phyloP scores from a whole-genome alignment of 202 grass and related monocot species.

The Dendrocalamus latiflorus region DNA sequence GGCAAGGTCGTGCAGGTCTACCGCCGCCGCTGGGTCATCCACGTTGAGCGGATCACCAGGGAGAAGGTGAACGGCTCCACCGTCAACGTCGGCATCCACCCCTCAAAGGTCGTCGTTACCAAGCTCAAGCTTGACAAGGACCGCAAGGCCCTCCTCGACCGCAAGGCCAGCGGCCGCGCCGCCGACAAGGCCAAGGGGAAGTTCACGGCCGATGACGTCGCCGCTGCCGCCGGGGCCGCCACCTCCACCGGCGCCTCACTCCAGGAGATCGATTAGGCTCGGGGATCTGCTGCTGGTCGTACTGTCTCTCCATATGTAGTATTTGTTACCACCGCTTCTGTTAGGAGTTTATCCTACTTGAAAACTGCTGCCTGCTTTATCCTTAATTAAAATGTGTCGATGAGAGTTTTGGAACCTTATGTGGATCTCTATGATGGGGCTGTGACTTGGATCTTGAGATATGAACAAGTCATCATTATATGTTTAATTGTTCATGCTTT shows the following conservation, averaged over 20 bases:
- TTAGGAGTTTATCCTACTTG: conserved; percentile 25
- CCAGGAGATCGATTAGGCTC: conserved; percentile 76
- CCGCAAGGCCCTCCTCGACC: conserved; percentile 81
- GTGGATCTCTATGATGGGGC: neutral
- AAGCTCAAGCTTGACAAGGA: conserved; percentile 99
- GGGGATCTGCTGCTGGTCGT: neutral
- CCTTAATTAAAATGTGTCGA: neutral
- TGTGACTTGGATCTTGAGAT: conserved; percentile 25
- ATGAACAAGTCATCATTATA: conserved; percentile 30
- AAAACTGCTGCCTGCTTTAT: conserved; percentile 25
- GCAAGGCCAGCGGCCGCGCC: conserved; percentile 81
- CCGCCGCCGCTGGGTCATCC: conserved; percentile 95
- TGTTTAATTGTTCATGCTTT: neutral
- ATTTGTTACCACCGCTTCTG: neutral
- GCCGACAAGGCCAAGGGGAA: conserved; percentile 96
- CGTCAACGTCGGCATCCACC: conserved; percentile 84
- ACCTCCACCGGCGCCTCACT: conserved; percentile 54
- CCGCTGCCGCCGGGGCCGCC: conserved; percentile 30
- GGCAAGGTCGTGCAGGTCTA: conserved; percentile 95
- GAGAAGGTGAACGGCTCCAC: conserved; percentile 99
- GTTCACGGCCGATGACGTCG: conserved; percentile 86
- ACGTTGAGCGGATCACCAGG: conserved; percentile 86
- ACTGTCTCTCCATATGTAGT: conserved; percentile 18
- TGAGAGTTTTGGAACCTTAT: conserved; percentile 38
- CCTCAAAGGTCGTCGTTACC: conserved; percentile 69